A percentile compares a stretch with the other conserved stretches of the same genome.
phyloP scores from a whole-genome alignment of 129 eudicot genomes.

The Dittrichia graveolens region DNA sequence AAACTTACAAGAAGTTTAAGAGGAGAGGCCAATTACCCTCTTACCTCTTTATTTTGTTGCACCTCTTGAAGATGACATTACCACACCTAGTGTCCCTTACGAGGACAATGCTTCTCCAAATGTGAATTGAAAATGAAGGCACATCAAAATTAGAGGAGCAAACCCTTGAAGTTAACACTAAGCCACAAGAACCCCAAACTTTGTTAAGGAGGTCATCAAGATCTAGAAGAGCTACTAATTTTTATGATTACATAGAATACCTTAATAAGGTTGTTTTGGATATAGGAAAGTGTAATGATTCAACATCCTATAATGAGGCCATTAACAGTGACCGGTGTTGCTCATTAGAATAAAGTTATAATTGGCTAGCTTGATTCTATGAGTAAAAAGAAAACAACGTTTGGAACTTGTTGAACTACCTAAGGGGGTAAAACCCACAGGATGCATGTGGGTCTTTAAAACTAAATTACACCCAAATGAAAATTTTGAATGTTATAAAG shows the following conservation, averaged over 20 bases:
- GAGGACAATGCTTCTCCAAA: background rate
- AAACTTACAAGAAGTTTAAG: background rate
- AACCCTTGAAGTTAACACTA: background rate
- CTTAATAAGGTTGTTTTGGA: background rate
- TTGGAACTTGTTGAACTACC: background rate
- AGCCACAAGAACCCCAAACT: background rate
- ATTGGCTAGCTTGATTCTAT: background rate
- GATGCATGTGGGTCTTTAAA: background rate
- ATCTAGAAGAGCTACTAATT: background rate
- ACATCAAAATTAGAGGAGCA: background rate
- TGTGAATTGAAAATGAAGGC: background rate
- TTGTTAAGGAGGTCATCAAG: background rate
- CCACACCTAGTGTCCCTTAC: background rate
- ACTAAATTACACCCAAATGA: background rate
- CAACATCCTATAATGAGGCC: background rate
- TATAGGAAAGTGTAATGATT: background rate
- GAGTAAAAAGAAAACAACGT: background rate
- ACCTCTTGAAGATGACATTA: background rate
- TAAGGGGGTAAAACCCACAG: background rate
- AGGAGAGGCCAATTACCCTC: background rate
- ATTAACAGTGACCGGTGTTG: background rate
- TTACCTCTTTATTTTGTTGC: background rate
- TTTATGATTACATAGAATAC: conserved; percentile 1
- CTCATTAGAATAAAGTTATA: background rate
- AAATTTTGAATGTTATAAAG: background rate